Percentiles rank a stretch among this genome's conserved stretches.
Conservation (phyloP, 225 moss, liverwort and hornwort genomes). For the Neckera pumila region DNA sequence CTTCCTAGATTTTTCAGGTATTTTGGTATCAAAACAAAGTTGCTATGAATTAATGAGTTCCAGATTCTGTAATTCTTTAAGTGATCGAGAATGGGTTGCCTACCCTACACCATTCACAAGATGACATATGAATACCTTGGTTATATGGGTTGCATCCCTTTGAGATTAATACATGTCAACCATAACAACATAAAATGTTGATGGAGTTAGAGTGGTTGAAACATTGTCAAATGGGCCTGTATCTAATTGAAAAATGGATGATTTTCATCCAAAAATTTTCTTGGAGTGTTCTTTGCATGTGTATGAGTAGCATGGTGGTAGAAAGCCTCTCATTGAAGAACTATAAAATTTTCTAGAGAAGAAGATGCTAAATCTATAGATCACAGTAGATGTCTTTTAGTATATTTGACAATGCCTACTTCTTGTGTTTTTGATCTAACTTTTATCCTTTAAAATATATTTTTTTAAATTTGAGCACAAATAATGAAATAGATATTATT, state of each 20-base stretch:
- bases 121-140: too few relatives aligned
- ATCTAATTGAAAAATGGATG: background rate
- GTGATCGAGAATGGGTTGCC: too few relatives aligned
- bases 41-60: too few relatives aligned
- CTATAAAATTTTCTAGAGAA: background rate
- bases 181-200: background rate
- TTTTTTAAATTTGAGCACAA: background rate
- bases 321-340: background rate
- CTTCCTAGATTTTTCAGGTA: too few relatives aligned
- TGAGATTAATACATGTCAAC: fast-evolving
- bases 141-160: fast-evolving
- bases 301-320: background rate
- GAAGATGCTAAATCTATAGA: background rate
- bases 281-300: background rate
- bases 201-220: background rate
- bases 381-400: background rate
- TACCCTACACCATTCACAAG: too few relatives aligned
- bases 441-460: background rate
- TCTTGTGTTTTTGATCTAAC: fast-evolving
- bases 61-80: too few relatives aligned
- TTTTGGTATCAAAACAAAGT: too few relatives aligned
- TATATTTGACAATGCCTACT: background rate
- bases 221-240: background rate
- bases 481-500: background rate
- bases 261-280: background rate